Percentiles rank a stretch among this genome's conserved stretches.
phyloP scores from a whole-genome alignment of 1,139 yeast genomes.

The Saccharomyces hybrid region DNA sequence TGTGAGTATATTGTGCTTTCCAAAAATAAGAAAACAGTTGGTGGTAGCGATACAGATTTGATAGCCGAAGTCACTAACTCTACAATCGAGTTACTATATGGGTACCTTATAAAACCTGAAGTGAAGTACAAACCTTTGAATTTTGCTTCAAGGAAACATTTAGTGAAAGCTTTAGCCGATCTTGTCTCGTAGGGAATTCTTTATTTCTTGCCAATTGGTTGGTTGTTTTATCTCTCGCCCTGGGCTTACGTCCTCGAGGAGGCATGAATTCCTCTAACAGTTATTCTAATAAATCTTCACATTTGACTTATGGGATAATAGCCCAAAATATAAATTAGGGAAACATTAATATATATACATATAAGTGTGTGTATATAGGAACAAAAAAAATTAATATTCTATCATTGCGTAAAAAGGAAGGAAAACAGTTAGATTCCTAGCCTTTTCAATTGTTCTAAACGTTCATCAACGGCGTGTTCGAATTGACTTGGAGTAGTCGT shows the following conservation, averaged over 20 bases:
- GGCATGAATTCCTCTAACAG: not conserved
- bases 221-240: not conserved
- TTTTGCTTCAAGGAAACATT: not conserved
- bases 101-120: conserved; percentile 1
- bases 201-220: not conserved
- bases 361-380: not conserved
- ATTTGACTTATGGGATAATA: not conserved
- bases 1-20: conserved; percentile 18
- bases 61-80: not conserved
- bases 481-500: conserved; percentile 13
- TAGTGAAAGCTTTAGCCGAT: not conserved
- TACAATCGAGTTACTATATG: not conserved
- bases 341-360: not conserved
- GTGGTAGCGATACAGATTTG: not conserved
- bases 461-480: conserved; percentile 29
- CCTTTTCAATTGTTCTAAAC: conserved; percentile 30
- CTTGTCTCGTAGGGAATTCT: not conserved
- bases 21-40: not conserved
- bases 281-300: not conserved
- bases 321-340: not conserved
- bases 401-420: conserved; percentile 4
- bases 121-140: conserved; percentile 4
- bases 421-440: conserved; percentile 17
- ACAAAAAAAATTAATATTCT: not conserved
- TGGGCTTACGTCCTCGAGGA: not conserved